Conservation (phyloP, 108 stramenopile species). For the Cyclotella atomus region DNA sequence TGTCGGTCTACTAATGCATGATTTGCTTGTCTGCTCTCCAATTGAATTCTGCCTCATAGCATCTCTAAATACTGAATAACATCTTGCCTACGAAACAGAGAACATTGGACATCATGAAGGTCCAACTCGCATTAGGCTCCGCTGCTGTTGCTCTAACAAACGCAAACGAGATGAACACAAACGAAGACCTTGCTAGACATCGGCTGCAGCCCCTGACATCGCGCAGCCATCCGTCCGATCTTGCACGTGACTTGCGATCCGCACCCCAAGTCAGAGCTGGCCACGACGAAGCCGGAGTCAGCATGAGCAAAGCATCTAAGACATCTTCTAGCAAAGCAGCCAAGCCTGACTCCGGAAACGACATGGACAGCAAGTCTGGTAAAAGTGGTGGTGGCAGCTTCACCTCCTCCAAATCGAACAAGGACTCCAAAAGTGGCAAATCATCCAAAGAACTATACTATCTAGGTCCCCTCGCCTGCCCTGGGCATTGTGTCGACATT, state of each 20-base stretch:
- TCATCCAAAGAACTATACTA: not conserved
- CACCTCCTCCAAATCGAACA: not conserved
- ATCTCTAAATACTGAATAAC: too few species aligned
- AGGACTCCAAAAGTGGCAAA: not conserved
- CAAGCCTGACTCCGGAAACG: not conserved
- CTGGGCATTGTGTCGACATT: constrained; percentile 2
- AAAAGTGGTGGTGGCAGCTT: not conserved
- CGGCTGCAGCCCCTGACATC: not conserved
- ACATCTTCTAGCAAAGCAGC: not conserved
- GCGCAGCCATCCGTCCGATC: too few species aligned
- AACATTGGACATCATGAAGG: not conserved
- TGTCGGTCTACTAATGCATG: too few species aligned
- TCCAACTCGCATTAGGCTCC: not conserved
- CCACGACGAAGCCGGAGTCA: not conserved
- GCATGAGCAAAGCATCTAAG: not conserved
- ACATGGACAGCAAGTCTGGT: not conserved
- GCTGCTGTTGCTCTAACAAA: not conserved
- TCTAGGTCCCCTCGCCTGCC: constrained; percentile 8
- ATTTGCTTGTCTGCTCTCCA: too few species aligned
- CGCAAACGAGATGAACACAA: not conserved
- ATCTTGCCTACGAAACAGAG: not conserved
- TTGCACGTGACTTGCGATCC: too few species aligned
- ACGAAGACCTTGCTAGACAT: not conserved
- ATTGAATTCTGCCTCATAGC: too few species aligned
- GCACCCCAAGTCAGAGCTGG: not conserved